Evolutionary conservation across 352 stramenopile genomes (phyloP).

Genomic region (Elongisporangium anandrum): DNA sequence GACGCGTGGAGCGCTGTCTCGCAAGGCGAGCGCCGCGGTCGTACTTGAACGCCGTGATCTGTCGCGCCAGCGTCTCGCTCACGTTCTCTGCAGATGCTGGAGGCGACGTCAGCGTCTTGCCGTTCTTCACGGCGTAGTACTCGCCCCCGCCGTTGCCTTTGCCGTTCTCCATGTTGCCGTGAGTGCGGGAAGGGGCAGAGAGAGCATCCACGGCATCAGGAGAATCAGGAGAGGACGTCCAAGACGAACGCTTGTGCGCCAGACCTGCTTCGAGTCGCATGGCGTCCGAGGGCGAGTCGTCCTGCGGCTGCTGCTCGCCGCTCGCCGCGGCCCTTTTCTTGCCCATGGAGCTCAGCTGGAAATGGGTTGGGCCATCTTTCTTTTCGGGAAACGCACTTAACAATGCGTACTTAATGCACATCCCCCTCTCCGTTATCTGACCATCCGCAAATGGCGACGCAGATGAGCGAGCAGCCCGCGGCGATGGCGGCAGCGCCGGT

Average conservation of each 20-base stretch:
- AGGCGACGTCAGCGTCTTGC: background rate
- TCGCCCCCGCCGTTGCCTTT: background rate
- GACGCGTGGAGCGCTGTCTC: background rate
- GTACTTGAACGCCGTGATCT: slow-evolving; percentile 1
- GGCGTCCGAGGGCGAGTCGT: background rate
- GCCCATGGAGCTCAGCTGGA: background rate
- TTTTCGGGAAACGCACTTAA: background rate
- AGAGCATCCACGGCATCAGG: background rate
- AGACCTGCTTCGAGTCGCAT: background rate
- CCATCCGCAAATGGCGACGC: background rate
- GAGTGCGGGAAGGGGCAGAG: background rate
- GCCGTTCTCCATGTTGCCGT: background rate
- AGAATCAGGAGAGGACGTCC: background rate
- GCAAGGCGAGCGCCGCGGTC: slow-evolving; percentile 15
- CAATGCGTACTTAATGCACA: background rate
- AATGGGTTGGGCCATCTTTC: background rate
- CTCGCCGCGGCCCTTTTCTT: background rate
- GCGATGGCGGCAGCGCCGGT: slow-evolving; percentile 17
- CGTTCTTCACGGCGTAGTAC: background rate
- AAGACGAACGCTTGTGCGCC: background rate
- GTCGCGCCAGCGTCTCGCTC: background rate
- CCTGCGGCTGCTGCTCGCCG: background rate
- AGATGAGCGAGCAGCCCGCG: background rate
- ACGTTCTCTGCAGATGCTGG: background rate
- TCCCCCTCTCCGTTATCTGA: too few relatives aligned